A percentile compares a stretch with the other conserved stretches of the same genome.
Evolutionary conservation across 78 protist genomes (phyloP).

Genomic region (slime mould (Dictyostelium discoideum)): DNA sequence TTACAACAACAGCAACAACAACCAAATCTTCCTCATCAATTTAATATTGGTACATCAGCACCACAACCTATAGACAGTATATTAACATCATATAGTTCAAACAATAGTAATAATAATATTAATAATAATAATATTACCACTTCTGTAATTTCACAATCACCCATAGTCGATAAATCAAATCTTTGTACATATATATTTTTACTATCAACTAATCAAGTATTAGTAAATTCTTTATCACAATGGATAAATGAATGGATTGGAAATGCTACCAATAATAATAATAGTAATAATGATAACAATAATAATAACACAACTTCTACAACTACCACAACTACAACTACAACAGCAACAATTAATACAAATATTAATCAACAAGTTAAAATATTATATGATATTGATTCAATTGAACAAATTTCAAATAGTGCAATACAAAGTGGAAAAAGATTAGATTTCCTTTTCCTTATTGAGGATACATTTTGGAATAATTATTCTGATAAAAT

Average conservation of each 20-base stretch:
- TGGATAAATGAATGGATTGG: constrained; percentile 10
- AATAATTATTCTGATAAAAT: neutral
- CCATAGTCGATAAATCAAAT: neutral
- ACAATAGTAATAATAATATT: neutral
- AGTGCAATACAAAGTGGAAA: neutral
- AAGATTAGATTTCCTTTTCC: constrained; percentile 12
- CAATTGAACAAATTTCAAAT: constrained; percentile 2
- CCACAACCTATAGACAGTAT: neutral
- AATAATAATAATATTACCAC: neutral
- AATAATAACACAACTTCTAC: neutral
- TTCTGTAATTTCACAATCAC: neutral
- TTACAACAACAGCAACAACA: neutral
- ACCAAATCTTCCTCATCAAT: neutral
- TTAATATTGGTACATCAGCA: neutral
- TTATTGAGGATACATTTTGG: neutral
- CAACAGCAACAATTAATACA: neutral
- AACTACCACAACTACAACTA: neutral
- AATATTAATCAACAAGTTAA: neutral
- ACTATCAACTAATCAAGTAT: neutral
- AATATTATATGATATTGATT: neutral
- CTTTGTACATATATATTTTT: neutral
- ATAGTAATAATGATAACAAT: no score
- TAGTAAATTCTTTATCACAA: constrained; percentile 3
- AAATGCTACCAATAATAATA: neutral
- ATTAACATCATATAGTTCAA: neutral